Percentiles rank a stretch among this genome's conserved stretches.
These are phyloP conservation scores for Bryum argenteum DNA, from an alignment of 225 moss, liverwort and hornwort species.

Conservation along the genomic window DNA sequence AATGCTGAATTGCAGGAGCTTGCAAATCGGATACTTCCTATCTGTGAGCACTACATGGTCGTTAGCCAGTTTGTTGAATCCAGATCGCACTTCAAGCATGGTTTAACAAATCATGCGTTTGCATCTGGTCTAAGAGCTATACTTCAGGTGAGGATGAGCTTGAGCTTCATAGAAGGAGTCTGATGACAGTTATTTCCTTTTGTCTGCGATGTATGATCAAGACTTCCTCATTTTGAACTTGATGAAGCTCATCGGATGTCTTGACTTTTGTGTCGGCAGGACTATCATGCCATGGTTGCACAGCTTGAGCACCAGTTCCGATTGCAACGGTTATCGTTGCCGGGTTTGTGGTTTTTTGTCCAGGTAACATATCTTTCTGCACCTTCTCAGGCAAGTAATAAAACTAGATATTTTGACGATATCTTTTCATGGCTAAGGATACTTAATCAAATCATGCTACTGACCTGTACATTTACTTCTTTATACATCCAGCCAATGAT, in stretches of 20 bases:
- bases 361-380: constrained; percentile 51
- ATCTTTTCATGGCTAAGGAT: not conserved
- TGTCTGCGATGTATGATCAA: not conserved
- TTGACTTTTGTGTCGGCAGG: constrained; percentile 48
- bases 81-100: constrained; percentile 79
- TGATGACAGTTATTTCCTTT: not conserved
- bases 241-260: constrained; percentile 9
- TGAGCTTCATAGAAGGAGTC: constrained; percentile 8
- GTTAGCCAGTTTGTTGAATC: constrained; percentile 87
- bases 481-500: constrained; percentile 75
- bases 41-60: constrained; percentile 84
- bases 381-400: constrained; percentile 19
- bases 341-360: constrained; percentile 96
- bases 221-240: not conserved
- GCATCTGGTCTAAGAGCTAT: constrained; percentile 91
- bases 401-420: not conserved
- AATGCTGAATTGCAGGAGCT: constrained; percentile 66
- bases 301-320: constrained; percentile 97
- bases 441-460: constrained; percentile 15
- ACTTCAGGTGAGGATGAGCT: constrained; percentile 60
- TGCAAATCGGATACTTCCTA: constrained; percentile 72
- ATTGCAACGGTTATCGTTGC: constrained; percentile 79
- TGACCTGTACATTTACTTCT: constrained; percentile 14
- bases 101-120: constrained; percentile 92
- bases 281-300: constrained; percentile 98